phyloP scores from a whole-genome alignment of 169 alveolate genomes.

The Amoebophrya sp. region DNA sequence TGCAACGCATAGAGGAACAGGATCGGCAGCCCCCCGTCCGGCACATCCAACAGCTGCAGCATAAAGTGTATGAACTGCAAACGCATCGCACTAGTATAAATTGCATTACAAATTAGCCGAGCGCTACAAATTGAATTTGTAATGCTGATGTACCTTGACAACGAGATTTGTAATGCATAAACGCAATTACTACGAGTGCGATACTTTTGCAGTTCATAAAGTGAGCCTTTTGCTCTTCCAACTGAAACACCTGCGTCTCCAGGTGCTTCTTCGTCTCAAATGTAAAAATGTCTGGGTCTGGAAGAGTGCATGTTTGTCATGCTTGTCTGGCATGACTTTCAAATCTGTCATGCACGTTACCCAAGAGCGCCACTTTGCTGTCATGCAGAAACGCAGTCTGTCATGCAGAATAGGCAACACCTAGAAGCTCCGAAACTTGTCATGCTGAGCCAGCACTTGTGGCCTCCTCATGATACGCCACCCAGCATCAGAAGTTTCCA shows the following conservation, averaged over 20 bases:
- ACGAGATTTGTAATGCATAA: neutral
- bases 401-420: neutral
- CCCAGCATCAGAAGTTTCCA: no score
- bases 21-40: neutral
- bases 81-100: neutral
- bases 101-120: neutral
- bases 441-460: no score
- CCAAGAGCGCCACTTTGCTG: no score
- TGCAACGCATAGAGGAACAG: no score
- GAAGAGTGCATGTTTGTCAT: no score
- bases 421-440: no score
- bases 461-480: no score
- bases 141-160: neutral
- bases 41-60: neutral
- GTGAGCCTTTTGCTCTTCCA: neutral
- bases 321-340: no score
- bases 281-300: no score
- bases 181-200: neutral
- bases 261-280: no score
- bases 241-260: neutral
- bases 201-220: neutral
- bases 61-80: neutral
- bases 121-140: neutral
- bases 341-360: no score
- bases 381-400: neutral